Evolutionary conservation across 2,329 filamentous ascomycete species (phyloP).

Genomic region (Xylaria sp.): DNA sequence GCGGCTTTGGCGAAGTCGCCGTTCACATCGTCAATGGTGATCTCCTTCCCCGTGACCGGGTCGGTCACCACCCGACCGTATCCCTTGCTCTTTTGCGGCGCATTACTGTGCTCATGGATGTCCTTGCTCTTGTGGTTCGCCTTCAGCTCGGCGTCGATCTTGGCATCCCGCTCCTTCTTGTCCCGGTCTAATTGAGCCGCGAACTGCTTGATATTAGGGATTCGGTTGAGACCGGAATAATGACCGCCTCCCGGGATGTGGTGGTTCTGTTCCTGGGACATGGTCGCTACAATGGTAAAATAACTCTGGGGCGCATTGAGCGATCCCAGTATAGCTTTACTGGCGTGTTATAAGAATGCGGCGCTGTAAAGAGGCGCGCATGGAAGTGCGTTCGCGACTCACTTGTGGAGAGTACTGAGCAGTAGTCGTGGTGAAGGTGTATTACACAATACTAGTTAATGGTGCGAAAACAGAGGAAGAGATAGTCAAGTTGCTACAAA

Average conservation of each 20-base stretch:
- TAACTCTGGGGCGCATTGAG: conserved; percentile 1
- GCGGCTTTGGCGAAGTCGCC: conserved; percentile 69
- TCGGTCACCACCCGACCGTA: conserved; percentile 77
- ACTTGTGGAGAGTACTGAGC: background rate
- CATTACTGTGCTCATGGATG: conserved; percentile 47
- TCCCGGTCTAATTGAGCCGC: conserved; percentile 76
- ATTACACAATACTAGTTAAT: background rate
- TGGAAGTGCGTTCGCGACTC: background rate
- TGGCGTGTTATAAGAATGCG: background rate
- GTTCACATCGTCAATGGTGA: conserved; percentile 82
- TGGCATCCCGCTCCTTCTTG: conserved; percentile 73
- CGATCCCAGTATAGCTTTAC: background rate
- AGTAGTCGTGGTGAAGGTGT: conserved; percentile 1
- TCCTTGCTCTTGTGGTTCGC: conserved; percentile 38
- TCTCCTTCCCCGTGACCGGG: conserved; percentile 82
- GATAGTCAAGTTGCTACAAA: background rate
- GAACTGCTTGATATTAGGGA: conserved; percentile 87
- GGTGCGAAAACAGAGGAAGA: background rate
- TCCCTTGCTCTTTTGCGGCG: conserved; percentile 41
- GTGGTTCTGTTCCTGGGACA: conserved; percentile 36
- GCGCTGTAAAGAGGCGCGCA: conserved; percentile 1
- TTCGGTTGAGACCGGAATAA: conserved; percentile 81
- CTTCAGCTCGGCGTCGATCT: conserved; percentile 64
- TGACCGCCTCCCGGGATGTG: conserved; percentile 46
- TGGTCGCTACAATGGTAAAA: conserved; percentile 14